These are phyloP conservation scores for Sporobolomyces pararoseus DNA, from an alignment of 768 basidiomycete genomes.

Conservation along the genomic window DNA sequence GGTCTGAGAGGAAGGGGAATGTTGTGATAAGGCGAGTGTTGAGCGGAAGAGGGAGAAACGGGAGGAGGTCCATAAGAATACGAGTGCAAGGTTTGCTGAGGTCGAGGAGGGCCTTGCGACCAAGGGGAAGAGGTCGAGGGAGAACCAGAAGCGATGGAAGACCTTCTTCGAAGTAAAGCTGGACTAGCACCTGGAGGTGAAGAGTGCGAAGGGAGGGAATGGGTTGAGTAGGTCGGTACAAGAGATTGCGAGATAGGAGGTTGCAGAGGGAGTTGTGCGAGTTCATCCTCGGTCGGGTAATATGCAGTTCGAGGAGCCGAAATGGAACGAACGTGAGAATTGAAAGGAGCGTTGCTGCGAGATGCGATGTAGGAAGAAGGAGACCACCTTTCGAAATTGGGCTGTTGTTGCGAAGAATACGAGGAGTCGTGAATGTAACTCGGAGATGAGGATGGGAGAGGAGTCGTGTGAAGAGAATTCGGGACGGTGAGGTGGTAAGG, in stretches of 20 bases:
- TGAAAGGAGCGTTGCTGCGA: neutral
- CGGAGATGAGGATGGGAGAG: neutral
- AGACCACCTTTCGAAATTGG: neutral
- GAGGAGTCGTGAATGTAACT: slow-evolving; percentile 1
- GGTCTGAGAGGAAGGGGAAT: slow-evolving; percentile 6
- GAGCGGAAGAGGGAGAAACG: neutral
- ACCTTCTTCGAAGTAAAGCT: neutral
- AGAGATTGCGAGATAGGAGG: slow-evolving; percentile 8
- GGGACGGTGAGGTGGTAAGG: neutral
- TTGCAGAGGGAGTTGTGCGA: neutral
- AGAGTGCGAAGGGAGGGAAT: neutral
- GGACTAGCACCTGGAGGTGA: neutral
- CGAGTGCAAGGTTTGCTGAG: neutral
- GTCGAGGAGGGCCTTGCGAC: slow-evolving; percentile 8
- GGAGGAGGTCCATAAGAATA: slow-evolving; percentile 16
- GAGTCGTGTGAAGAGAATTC: neutral
- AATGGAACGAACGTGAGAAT: slow-evolving; percentile 1
- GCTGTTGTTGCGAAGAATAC: neutral
- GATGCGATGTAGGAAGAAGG: slow-evolving; percentile 1
- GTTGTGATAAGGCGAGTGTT: slow-evolving; percentile 7
- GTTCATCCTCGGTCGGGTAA: neutral
- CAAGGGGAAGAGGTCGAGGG: neutral
- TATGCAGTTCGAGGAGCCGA: slow-evolving; percentile 14
- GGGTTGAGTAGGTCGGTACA: slow-evolving; percentile 8
- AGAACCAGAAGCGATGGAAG: slow-evolving; percentile 6